phyloP scores from a whole-genome alignment of 2,329 filamentous ascomycete genomes.

The Claviceps lovelessii region DNA sequence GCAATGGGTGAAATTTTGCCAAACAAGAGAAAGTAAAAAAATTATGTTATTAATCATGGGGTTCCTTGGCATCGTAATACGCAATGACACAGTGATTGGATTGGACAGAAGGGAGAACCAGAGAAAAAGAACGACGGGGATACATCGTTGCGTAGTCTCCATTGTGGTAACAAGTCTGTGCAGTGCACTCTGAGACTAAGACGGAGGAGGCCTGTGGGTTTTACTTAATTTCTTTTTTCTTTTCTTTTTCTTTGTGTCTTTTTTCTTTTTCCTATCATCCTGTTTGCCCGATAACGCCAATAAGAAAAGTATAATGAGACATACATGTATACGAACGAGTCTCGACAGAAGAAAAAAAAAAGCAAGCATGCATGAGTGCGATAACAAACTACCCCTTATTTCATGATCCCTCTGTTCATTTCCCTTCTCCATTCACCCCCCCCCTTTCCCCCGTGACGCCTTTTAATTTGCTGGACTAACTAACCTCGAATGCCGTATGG shows the following conservation, averaged over 20 bases:
- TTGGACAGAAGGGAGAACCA: no score
- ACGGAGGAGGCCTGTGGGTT: background rate
- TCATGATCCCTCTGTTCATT: background rate
- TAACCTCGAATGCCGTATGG: constrained; percentile 13
- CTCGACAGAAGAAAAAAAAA: background rate
- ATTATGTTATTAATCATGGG: no score
- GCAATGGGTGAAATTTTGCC: no score
- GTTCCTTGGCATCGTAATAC: no score
- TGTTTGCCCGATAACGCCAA: constrained; percentile 26
- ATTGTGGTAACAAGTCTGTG: no score
- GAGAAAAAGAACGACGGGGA: no score
- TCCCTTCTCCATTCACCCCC: no score
- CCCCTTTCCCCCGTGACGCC: constrained; percentile 18
- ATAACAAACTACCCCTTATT: constrained; percentile 16
- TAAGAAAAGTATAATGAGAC: background rate
- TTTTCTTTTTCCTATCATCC: constrained; percentile 12
- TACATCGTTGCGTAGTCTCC: no score
- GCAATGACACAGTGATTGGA: no score
- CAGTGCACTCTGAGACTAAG: no score
- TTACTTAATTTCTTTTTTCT: no score
- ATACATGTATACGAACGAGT: background rate
- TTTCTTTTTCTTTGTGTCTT: background rate
- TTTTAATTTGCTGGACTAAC: constrained; percentile 10
- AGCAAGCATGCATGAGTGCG: background rate
- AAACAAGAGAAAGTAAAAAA: no score